Evolutionary conservation across 2,329 filamentous ascomycete species (phyloP), one percentile per base, ranked within the genome.

Genomic region (Pseudogymnoascus sp.): DNA sequence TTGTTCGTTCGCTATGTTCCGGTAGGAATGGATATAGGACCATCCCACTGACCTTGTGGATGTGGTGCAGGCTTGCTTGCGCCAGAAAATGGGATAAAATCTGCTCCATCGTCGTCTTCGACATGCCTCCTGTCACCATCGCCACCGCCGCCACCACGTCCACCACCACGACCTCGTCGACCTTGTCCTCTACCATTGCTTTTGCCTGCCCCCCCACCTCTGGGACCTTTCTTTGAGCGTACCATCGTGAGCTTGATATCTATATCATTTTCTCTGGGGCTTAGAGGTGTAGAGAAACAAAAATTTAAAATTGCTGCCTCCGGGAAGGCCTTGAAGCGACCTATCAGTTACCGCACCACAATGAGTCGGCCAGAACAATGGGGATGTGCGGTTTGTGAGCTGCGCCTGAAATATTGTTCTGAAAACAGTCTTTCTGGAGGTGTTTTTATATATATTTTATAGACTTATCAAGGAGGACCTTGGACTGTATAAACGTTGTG

Each of bases 51-150:
- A 55, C 49, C 29, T 33, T 55, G 49, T 14, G 16, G 16, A 21
- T 55, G 29, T 55, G 49, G 33, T 55, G 29, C 29, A 55, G 16
- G n/a, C 14, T 14, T 60, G 16, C 35, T 38, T 26, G 35, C 58
- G 21, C 58, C 58, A 16, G 58, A 38, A 60, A 60, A 60, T 60
- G 58, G 58, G 39, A 52, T 49, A 52, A 61, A 52, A 38, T 61
- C 65, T 60, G 58, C 66, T 38, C 61, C 63, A 61, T 59, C 62
- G 11, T 60, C 62, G 33, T 60, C 35, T 8, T 38, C 38, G n/a
- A 21, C 58, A 19, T 60, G 29, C 3, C 49, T 55, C 29, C 49
- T 63, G 45, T 64, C 63, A n/a, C 63, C 43, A 12, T 64, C 64
- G 19, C 66, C 49, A 29, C 66, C 52, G 35, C 19, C 29, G 19